Conservation (phyloP, 208 protist species). For the Trypanosomatidae sp. region DNA sequence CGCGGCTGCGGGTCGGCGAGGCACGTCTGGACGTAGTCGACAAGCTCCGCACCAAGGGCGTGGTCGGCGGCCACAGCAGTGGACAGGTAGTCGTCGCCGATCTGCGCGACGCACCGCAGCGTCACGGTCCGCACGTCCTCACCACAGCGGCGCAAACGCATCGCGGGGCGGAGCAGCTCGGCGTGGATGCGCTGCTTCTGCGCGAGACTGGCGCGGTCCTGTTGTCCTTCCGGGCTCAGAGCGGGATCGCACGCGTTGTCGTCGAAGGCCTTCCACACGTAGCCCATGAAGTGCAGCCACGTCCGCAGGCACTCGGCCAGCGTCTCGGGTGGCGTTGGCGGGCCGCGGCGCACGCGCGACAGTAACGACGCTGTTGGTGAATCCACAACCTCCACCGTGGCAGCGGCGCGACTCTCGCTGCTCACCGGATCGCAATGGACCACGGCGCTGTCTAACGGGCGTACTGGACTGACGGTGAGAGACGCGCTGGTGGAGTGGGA, state of each 20-base stretch:
- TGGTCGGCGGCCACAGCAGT: slow-evolving; percentile 17
- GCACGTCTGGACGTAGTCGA: slow-evolving; percentile 37
- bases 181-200: slow-evolving; percentile 51
- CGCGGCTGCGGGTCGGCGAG: slow-evolving; percentile 32
- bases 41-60: slow-evolving; percentile 28
- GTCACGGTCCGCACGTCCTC: slow-evolving; percentile 43
- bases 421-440: not conserved
- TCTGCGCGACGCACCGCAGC: slow-evolving; percentile 78
- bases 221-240: slow-evolving; percentile 21
- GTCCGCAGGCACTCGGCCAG: slow-evolving; percentile 68
- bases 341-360: not conserved
- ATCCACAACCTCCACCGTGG: too few relatives aligned
- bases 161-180: slow-evolving; percentile 41
- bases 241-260: slow-evolving; percentile 67
- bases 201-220: slow-evolving; percentile 41
- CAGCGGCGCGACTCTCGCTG: not conserved
- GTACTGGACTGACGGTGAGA: too few relatives aligned
- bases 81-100: slow-evolving; percentile 57
- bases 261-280: slow-evolving; percentile 82
- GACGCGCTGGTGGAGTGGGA: too few relatives aligned
- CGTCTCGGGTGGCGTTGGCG: slow-evolving; percentile 17
- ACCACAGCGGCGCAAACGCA: slow-evolving; percentile 25
- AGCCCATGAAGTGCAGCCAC: slow-evolving; percentile 86
- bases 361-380: not conserved
- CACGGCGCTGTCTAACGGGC: not conserved